Evolutionary conservation across 495 filamentous ascomycete genomes (phyloP).

Genomic region (Cercophora scortea): DNA sequence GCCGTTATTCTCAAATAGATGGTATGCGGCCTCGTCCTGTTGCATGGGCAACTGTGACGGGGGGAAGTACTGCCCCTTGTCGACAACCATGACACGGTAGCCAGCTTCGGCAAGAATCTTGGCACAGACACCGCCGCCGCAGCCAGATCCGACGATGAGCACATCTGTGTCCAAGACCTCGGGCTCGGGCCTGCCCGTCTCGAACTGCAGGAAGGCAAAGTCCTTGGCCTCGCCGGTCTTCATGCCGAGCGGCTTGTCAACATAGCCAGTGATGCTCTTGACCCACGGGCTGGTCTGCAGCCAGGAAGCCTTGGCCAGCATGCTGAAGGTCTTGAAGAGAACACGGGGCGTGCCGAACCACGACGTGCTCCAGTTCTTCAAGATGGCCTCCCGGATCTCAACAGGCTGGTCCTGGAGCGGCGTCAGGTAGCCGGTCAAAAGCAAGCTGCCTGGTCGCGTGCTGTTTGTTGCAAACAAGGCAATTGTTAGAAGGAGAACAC

Average conservation of each 20-base stretch:
- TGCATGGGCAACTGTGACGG: constrained; percentile 67
- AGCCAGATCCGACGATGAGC: constrained; percentile 79
- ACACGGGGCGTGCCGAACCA: constrained; percentile 50
- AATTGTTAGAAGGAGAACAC: not conserved
- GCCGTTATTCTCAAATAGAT: constrained; percentile 59
- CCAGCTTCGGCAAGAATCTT: constrained; percentile 70
- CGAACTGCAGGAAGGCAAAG: constrained; percentile 45
- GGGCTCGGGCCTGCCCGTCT: constrained; percentile 23
- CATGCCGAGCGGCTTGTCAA: constrained; percentile 53
- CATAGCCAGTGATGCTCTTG: constrained; percentile 51
- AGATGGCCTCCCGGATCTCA: constrained; percentile 49
- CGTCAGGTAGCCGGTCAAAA: constrained; percentile 57
- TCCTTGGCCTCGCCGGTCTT: constrained; percentile 41
- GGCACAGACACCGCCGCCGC: constrained; percentile 76
- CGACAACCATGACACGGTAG: constrained; percentile 69
- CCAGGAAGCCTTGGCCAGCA: constrained; percentile 52
- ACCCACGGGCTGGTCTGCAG: constrained; percentile 50
- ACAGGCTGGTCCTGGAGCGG: constrained; percentile 57
- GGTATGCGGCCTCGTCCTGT: constrained; percentile 42
- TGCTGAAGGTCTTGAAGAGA: constrained; percentile 48
- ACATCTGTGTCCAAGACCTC: constrained; percentile 63
- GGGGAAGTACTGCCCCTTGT: constrained; percentile 71
- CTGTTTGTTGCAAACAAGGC: constrained; percentile 27
- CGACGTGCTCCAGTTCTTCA: constrained; percentile 51
- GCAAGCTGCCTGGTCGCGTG: constrained; percentile 58